phyloP scores from a whole-genome alignment of 1,284 basidiomycete species.

The Cyathus olla region DNA sequence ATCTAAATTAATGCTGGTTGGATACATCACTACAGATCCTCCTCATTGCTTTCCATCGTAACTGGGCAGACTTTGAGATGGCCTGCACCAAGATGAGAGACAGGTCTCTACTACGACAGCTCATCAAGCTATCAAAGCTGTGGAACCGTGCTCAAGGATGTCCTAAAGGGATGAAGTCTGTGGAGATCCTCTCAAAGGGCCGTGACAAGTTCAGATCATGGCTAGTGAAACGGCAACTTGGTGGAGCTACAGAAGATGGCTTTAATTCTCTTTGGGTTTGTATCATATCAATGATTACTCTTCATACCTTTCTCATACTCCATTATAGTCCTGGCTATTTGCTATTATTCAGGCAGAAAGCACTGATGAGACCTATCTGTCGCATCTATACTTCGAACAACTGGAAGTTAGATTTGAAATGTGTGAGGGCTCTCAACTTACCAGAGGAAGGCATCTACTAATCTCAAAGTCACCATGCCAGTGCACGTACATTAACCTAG shows the following conservation, averaged over 20 bases:
- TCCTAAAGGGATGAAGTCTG: no score
- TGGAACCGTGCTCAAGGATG: neutral
- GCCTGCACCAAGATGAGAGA: neutral
- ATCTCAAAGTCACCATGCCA: no score
- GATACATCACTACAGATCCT: conserved; percentile 22
- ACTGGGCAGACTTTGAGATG: neutral
- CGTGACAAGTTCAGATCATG: no score
- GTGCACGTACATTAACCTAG: no score
- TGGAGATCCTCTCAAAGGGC: no score
- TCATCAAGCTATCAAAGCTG: neutral
- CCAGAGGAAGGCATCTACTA: no score
- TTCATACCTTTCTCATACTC: neutral
- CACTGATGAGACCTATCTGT: neutral
- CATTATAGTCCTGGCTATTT: neutral
- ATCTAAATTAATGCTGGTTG: conserved; percentile 33
- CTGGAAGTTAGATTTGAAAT: neutral
- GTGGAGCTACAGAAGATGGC: no score
- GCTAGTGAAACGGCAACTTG: no score
- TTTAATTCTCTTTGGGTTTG: neutral
- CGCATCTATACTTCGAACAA: neutral
- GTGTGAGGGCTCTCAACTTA: conserved; percentile 8
- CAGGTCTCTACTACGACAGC: no score
- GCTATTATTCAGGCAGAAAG: neutral
- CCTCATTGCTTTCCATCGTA: conserved; percentile 3
- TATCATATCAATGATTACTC: neutral